phyloP scores from a whole-genome alignment of 2,329 filamentous ascomycete genomes.

The Phialophora expanda region DNA sequence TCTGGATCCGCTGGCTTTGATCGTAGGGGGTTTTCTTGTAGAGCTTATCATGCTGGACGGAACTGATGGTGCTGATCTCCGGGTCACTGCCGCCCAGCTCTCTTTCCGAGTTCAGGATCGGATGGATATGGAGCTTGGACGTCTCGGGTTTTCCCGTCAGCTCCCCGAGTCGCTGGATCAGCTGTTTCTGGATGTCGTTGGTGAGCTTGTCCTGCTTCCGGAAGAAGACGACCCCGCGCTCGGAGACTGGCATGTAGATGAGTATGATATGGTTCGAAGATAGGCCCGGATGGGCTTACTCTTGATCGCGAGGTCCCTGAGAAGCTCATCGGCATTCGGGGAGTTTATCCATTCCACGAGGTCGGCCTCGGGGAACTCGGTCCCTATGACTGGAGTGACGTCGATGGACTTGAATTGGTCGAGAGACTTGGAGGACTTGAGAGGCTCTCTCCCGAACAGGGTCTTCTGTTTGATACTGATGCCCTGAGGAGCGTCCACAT shows the following conservation, averaged over 20 bases:
- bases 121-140: slow-evolving; percentile 66
- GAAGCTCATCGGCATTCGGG: slow-evolving; percentile 65
- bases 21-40: slow-evolving; percentile 48
- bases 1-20: slow-evolving; percentile 38
- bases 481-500: not conserved
- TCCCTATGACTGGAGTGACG: slow-evolving; percentile 58
- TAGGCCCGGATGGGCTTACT: slow-evolving; percentile 51
- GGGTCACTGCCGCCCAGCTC: slow-evolving; percentile 62
- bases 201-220: slow-evolving; percentile 65
- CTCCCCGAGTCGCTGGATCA: slow-evolving; percentile 65
- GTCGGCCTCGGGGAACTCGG: slow-evolving; percentile 49
- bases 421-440: slow-evolving; percentile 49
- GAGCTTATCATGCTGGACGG: slow-evolving; percentile 58
- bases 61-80: slow-evolving; percentile 69
- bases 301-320: slow-evolving; percentile 71
- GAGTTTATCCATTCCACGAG: slow-evolving; percentile 60
- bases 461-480: slow-evolving; percentile 18
- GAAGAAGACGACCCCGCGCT: slow-evolving; percentile 65
- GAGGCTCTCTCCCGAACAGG: slow-evolving; percentile 34
- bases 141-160: slow-evolving; percentile 63
- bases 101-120: slow-evolving; percentile 60
- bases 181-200: slow-evolving; percentile 68
- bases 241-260: slow-evolving; percentile 50
- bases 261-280: slow-evolving; percentile 4
- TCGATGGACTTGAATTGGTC: slow-evolving; percentile 55